Evolutionary conservation across 768 basidiomycete genomes (phyloP).

Genomic region (Panaeolus papilionaceus): DNA sequence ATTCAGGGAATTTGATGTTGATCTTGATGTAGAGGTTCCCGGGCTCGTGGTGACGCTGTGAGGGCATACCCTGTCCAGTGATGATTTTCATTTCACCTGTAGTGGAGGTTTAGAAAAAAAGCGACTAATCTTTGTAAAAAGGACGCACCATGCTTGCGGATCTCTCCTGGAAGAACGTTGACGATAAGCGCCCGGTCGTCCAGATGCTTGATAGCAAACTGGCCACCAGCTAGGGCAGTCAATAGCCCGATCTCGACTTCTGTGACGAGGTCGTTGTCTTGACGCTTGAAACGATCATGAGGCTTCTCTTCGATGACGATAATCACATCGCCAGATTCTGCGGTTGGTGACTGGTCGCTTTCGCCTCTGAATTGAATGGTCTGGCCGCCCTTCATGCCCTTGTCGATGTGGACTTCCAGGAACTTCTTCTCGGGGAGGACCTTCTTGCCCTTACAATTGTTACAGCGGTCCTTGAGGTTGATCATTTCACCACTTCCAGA

Average conservation of each 20-base stretch:
- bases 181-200: slow-evolving; percentile 91
- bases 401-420: slow-evolving; percentile 97
- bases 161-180: slow-evolving; percentile 85
- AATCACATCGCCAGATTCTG: slow-evolving; percentile 92
- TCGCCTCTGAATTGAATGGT: slow-evolving; percentile 89
- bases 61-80: slow-evolving; percentile 97
- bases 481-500: slow-evolving; percentile 94
- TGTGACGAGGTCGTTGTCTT: slow-evolving; percentile 84
- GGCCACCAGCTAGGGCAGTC: slow-evolving; percentile 92
- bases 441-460: slow-evolving; percentile 95
- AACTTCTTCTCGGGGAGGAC: slow-evolving; percentile 93
- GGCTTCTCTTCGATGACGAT: slow-evolving; percentile 94
- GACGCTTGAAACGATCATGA: slow-evolving; percentile 87
- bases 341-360: slow-evolving; percentile 89
- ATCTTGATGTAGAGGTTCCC: slow-evolving; percentile 93
- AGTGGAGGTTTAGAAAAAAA: slow-evolving; percentile 16
- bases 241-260: slow-evolving; percentile 94
- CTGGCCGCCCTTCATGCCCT: slow-evolving; percentile 95
- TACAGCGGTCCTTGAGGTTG: slow-evolving; percentile 91
- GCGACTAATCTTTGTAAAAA: background rate
- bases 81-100: slow-evolving; percentile 87
- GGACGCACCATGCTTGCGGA: slow-evolving; percentile 88
- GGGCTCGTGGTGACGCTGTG: slow-evolving; percentile 94
- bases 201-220: slow-evolving; percentile 88
- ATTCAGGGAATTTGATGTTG: slow-evolving; percentile 88